phyloP scores from a whole-genome alignment of 106 monocot species.

The Acorus calamus region DNA sequence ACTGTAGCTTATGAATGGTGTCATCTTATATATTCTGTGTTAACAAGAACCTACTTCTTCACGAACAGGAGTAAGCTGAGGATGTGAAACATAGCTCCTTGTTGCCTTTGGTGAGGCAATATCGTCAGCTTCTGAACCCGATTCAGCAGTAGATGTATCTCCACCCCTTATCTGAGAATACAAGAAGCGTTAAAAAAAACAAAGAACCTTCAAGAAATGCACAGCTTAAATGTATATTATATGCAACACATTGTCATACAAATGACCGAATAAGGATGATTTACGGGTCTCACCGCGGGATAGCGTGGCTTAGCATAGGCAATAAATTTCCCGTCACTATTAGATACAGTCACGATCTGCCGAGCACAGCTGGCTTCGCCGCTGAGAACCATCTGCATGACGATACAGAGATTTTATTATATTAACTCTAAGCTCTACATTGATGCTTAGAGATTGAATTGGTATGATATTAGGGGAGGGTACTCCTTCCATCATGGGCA shows the following conservation, averaged over 20 bases:
- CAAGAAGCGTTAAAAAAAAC: not conserved
- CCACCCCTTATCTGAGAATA: constrained; percentile 27
- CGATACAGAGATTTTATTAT: not conserved
- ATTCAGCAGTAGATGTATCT: constrained; percentile 48
- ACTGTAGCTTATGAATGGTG: not conserved
- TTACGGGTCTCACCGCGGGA: constrained; percentile 14
- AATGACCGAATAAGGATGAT: not conserved
- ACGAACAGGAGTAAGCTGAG: constrained; percentile 41
- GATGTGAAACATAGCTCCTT: constrained; percentile 12
- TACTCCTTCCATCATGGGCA: too few species aligned
- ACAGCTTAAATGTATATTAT: not conserved
- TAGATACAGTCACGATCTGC: constrained; percentile 48
- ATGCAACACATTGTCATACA: not conserved
- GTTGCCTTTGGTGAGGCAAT: constrained; percentile 15
- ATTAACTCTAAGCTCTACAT: too few species aligned
- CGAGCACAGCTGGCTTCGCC: constrained; percentile 31
- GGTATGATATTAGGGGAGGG: too few species aligned
- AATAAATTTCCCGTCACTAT: constrained; percentile 40
- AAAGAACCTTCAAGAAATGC: not conserved
- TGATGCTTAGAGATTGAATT: too few species aligned
- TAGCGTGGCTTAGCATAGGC: constrained; percentile 55
- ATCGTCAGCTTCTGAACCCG: constrained; percentile 51
- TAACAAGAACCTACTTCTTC: constrained; percentile 33
- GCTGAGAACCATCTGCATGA: constrained; percentile 60
- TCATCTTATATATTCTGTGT: not conserved